Evolutionary conservation across 768 basidiomycete genomes (phyloP).

Genomic region (Lepiota subincarnata): DNA sequence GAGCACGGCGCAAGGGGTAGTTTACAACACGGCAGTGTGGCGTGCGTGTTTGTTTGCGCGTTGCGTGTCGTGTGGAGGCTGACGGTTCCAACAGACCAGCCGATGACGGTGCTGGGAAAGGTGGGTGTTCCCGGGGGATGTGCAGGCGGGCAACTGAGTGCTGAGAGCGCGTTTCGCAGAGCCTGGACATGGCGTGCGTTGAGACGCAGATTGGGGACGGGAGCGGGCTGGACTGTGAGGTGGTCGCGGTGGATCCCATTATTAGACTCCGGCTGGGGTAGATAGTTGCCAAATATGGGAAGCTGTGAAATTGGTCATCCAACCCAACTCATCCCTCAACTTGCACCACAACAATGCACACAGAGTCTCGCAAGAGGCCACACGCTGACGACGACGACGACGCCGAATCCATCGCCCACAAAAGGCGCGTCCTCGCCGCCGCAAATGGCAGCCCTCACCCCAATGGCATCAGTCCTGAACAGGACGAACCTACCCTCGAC

Average conservation of each 20-base stretch:
- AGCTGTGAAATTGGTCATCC: slow-evolving; percentile 31
- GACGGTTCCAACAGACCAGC: slow-evolving; percentile 63
- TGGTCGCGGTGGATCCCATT: slow-evolving; percentile 48
- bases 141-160: no score
- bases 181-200: slow-evolving; percentile 81
- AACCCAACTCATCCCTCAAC: slow-evolving; percentile 30
- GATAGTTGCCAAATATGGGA: slow-evolving; percentile 2
- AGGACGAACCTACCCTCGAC: slow-evolving; percentile 46
- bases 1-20: slow-evolving; percentile 75
- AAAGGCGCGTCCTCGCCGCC: slow-evolving; percentile 54
- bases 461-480: slow-evolving; percentile 42
- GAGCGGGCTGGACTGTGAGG: slow-evolving; percentile 78
- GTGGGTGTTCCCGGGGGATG: slow-evolving; percentile 37
- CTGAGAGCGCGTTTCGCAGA: slow-evolving; percentile 40
- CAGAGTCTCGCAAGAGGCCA: slow-evolving; percentile 53
- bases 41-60: slow-evolving; percentile 52
- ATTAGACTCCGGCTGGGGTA: slow-evolving; percentile 32
- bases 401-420: slow-evolving; percentile 34
- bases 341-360: slow-evolving; percentile 16
- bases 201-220: slow-evolving; percentile 92
- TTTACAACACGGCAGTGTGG: slow-evolving; percentile 84
- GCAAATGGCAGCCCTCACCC: slow-evolving; percentile 49
- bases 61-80: slow-evolving; percentile 1
- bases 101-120: slow-evolving; percentile 78
- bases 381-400: slow-evolving; percentile 45